Base-by-base conservation (phyloP, 1,284 basidiomycete species). In the Pseudozyma flocculosa region DNA sequence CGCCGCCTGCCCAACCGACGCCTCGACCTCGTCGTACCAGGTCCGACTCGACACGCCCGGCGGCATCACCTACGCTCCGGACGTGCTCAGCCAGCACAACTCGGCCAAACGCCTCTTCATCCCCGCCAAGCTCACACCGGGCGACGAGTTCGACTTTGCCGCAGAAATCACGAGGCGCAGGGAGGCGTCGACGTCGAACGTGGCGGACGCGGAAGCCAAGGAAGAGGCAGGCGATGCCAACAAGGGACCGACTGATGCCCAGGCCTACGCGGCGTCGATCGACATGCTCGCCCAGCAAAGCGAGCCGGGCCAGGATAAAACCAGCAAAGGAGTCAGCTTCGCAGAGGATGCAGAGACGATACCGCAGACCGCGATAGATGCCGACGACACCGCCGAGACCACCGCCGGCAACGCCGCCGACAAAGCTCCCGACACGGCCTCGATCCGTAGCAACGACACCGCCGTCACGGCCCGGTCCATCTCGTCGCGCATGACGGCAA, bases 31-130 rank as follows among this genome's bases (percentile, higher is more conserved):
- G 3, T 42, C 51, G 9, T 62, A 58, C 18, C 65, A 75, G 40
- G 54, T 76, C 19, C 61, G 74, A 13, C 59, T 75, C n/a, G 75
- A 77, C 23, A 64, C 57, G 4, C 74, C 74, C 0, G 72, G 64
- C 17, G 73, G 72, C n/a, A 51, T 74, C 24, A 61, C 73, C 11
- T 73, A 73, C 40, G 72, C 70, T 1, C 75, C 75, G 0, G 73
- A 73, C 52, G 45, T 53, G 17, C 45, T 67, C 5, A 52, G 54
- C 10, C 59, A 65, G 38, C 75, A 77, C 54, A 76, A 73, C 42
- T 58, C 59, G 34, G 45, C 48, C 26, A 72, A 72, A 44, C 60
- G 75, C 1, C 54, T 75, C 19, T 77, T 77, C 42, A 56, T 70
- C 32, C 48, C 56, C 4, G 47, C 41, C 11, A 46, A 57, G 40